Evolutionary conservation across 225 moss, liverwort and hornwort species (phyloP).

Genomic region (Bryum argenteum): DNA sequence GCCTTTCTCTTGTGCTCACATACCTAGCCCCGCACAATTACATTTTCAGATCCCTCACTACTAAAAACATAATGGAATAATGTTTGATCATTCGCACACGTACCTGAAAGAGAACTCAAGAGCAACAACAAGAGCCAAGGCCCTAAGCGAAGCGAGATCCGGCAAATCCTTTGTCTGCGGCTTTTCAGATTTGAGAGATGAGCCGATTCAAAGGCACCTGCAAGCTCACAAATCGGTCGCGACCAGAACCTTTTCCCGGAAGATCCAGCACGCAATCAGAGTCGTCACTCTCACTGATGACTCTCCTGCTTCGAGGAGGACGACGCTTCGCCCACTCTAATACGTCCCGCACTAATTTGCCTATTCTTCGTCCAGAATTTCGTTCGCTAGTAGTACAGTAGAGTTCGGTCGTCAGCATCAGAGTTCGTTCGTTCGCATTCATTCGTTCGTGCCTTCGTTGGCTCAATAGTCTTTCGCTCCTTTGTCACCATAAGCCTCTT

Average conservation of each 20-base stretch:
- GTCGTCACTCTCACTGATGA: constrained; percentile 11
- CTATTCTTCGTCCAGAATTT: not conserved
- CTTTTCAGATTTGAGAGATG: not conserved
- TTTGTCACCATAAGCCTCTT: too few relatives aligned
- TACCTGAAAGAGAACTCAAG: constrained; percentile 28
- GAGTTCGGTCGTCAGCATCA: not conserved
- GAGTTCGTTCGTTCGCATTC: not conserved
- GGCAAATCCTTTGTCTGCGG: constrained; percentile 15
- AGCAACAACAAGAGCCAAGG: not conserved
- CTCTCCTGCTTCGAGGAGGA: not conserved
- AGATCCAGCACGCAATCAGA: constrained; percentile 22
- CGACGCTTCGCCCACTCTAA: not conserved
- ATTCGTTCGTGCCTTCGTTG: too few relatives aligned
- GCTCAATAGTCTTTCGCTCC: too few relatives aligned
- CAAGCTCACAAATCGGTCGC: constrained; percentile 10
- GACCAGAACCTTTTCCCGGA: not conserved
- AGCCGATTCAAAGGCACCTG: not conserved
- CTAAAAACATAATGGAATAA: constrained; percentile 6
- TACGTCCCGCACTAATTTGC: constrained; percentile 2
- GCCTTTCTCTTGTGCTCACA: constrained; percentile 43
- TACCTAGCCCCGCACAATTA: constrained; percentile 33
- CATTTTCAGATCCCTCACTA: constrained; percentile 22
- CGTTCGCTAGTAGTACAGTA: not conserved
- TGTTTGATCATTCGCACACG: not conserved
- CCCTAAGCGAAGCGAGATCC: constrained; percentile 28